Base-by-base conservation (phyloP, 257 asterid genomes). In the Rubia yunnanensis region DNA sequence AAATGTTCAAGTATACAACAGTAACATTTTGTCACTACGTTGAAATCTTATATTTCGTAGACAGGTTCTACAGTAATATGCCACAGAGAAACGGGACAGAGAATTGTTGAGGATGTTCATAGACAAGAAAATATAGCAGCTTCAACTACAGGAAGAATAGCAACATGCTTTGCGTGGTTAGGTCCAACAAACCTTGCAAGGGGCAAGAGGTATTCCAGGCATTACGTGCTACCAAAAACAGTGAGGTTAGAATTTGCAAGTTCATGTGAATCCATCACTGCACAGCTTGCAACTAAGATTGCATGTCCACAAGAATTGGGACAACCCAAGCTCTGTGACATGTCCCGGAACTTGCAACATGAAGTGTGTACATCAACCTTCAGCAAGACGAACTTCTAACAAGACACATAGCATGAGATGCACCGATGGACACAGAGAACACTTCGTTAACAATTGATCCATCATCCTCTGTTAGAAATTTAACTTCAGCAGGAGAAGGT, bases 391-490 rank as follows among this genome's bases (percentile, higher is more conserved):
- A 77, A 81, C 87, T 81, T 62, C 85, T 82, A 61, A 83, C 94
- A 23, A 92, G 83, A 73, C 99, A 92, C 84, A 86, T 78, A 9
- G 88, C 86, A 87, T 92, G 99, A 68, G 97, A 89, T 66, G 99
- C 99, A 39, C 99, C 99, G 23, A 73, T 84, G 46, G 95, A 85
- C 24, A 89, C 84, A 54, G 85, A 72, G 60, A 87, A 65, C 66
- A 92, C 99, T 3, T 68, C 77, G 65, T 80, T 86, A 22, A 64
- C 59, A 52, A 83, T 86, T 24, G 86, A 73, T 58, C 87, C 95
- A 74, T 87, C 96, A 68, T 86, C 94, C 60, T 82, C 95, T 5
- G 66, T 52, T 6, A 92, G 94, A 77, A 92, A 92, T 64, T 83
- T 83, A 59, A 89, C 96, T 86, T 89, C 92, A 64, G 87, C 72